Evolutionary conservation across 345 rosid species (phyloP).

Genomic region (Pseudoturritis turrita): DNA sequence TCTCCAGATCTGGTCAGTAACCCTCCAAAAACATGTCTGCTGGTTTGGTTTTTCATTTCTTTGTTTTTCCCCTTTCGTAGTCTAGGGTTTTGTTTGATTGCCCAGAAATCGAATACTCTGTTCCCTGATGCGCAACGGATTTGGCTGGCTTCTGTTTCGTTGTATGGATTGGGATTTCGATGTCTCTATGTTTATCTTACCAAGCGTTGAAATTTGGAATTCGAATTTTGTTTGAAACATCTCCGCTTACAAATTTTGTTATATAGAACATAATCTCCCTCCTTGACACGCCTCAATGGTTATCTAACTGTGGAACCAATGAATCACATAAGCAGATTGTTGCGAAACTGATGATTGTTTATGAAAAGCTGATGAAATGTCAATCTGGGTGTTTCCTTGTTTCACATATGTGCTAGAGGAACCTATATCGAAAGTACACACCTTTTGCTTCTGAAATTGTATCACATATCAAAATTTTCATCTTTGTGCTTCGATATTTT

Average conservation of each 20-base stretch:
- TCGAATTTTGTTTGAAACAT: background rate
- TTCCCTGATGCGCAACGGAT: background rate
- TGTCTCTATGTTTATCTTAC: background rate
- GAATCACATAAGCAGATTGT: background rate
- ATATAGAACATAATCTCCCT: background rate
- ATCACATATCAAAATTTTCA: background rate
- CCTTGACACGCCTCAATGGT: background rate
- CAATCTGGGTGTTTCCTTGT: background rate
- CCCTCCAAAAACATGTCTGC: background rate
- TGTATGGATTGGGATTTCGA: background rate
- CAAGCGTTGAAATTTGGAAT: background rate
- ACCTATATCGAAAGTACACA: background rate
- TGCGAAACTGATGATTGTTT: background rate
- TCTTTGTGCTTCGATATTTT: background rate
- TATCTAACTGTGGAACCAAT: too few relatives aligned
- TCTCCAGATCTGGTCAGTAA: constrained; percentile 55
- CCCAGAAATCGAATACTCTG: background rate
- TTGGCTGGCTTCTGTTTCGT: background rate
- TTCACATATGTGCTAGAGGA: background rate
- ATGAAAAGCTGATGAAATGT: background rate
- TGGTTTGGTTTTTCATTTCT: background rate
- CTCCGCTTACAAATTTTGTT: background rate
- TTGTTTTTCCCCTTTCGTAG: background rate
- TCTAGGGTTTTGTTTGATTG: constrained; percentile 5
- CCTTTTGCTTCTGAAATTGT: background rate